Percentiles rank a stretch among this genome's conserved stretches.
Evolutionary conservation across 805 yeast species (phyloP).

Genomic region (Komagataella populi): DNA sequence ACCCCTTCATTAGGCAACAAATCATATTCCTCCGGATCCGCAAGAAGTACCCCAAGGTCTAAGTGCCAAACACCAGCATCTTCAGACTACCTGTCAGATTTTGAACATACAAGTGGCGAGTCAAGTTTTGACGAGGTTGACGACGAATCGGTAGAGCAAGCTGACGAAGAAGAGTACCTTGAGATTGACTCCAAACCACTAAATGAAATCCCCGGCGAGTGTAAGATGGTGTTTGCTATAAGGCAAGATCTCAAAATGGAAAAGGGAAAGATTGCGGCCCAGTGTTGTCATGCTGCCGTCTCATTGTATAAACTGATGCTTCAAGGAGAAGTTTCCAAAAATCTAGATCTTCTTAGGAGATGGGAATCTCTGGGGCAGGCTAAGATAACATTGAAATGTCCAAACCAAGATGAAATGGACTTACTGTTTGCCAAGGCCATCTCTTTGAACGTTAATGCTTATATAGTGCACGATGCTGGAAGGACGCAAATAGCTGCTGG

Average conservation of each 20-base stretch:
- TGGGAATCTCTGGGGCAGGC: conserved; percentile 91
- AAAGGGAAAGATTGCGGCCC: conserved; percentile 95
- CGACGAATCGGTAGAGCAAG: conserved; percentile 24
- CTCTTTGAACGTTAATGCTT: conserved; percentile 63
- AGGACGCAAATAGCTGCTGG: conserved; percentile 95
- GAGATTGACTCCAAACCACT: conserved; percentile 48
- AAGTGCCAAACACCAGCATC: conserved; percentile 9
- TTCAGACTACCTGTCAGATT: conserved; percentile 11
- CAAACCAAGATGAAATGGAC: conserved; percentile 59
- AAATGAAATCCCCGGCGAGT: conserved; percentile 65
- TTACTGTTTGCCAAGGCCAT: conserved; percentile 69
- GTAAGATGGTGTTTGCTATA: conserved; percentile 75
- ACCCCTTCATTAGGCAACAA: conserved; percentile 5
- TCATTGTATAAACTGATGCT: conserved; percentile 68
- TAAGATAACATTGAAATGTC: conserved; percentile 73
- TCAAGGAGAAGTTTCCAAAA: conserved; percentile 35
- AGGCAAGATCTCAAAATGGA: conserved; percentile 86
- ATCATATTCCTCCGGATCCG: neutral
- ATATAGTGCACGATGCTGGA: conserved; percentile 90
- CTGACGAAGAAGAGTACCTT: conserved; percentile 35
- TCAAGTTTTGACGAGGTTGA: conserved; percentile 11
- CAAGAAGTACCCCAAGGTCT: conserved; percentile 1
- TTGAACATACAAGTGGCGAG: conserved; percentile 4
- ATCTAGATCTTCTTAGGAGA: conserved; percentile 48
- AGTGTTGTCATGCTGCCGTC: conserved; percentile 95